These are phyloP conservation scores for Cucurbita maxima DNA, from an alignment of 306 rosid species.

Conservation along the genomic window DNA sequence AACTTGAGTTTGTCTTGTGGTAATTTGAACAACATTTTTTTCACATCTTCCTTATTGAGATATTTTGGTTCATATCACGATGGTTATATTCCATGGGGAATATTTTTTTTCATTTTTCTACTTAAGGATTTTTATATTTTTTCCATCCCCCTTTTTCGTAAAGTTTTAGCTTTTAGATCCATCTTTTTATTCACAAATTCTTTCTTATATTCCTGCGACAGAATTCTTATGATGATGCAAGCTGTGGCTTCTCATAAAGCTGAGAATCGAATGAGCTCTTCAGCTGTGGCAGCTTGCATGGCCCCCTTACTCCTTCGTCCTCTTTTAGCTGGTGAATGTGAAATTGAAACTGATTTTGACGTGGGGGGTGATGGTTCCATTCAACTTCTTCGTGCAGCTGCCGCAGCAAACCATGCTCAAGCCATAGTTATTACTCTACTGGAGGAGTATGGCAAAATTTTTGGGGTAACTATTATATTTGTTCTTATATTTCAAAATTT, in stretches of 20 bases:
- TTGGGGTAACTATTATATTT: slow-evolving; percentile 39
- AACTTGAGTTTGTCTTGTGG: too few relatives aligned
- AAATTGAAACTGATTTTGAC: slow-evolving; percentile 70
- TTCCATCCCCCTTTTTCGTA: neutral
- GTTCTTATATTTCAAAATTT: neutral
- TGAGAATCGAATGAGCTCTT: slow-evolving; percentile 80
- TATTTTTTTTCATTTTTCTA: neutral
- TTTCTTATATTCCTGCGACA: slow-evolving; percentile 17
- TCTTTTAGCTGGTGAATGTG: slow-evolving; percentile 87
- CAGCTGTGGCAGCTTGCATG: slow-evolving; percentile 98
- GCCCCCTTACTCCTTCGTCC: slow-evolving; percentile 96
- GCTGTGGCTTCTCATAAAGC: slow-evolving; percentile 55
- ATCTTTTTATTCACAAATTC: slow-evolving; percentile 2
- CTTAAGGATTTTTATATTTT: neutral
- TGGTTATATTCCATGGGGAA: neutral
- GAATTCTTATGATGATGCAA: slow-evolving; percentile 90
- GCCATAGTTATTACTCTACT: slow-evolving; percentile 74
- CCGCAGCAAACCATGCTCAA: slow-evolving; percentile 98
- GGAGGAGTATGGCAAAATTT: slow-evolving; percentile 63
- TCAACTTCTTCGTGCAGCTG: slow-evolving; percentile 94
- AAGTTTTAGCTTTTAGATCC: neutral
- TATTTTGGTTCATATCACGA: too few relatives aligned
- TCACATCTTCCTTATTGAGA: too few relatives aligned
- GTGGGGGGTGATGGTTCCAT: slow-evolving; percentile 79
- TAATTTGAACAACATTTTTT: too few relatives aligned